phyloP scores from a whole-genome alignment of 2,329 filamentous ascomycete species.

The Penicillium sp. region DNA sequence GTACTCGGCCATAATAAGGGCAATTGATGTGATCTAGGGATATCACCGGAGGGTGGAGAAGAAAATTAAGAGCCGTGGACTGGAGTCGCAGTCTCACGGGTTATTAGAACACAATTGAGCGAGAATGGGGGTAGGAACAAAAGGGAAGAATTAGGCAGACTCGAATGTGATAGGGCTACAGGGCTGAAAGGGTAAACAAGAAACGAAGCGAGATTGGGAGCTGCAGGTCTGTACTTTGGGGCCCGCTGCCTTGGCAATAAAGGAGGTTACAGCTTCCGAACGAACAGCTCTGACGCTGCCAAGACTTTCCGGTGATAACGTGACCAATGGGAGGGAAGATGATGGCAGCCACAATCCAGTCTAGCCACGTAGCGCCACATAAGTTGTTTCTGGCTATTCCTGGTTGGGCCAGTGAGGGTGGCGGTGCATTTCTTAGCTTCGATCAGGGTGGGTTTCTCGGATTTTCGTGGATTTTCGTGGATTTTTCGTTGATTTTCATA shows the following conservation, averaged over 20 bases:
- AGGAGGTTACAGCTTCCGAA: neutral
- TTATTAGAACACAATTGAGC: constrained; percentile 1
- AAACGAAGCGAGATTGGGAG: constrained; percentile 19
- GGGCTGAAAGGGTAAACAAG: constrained; percentile 20
- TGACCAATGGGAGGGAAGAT: neutral
- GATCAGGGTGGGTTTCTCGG: neutral
- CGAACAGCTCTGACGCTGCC: constrained; percentile 21
- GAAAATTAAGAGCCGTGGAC: constrained; percentile 1
- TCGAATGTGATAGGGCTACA: constrained; percentile 22
- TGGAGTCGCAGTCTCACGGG: constrained; percentile 1
- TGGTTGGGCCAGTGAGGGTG: neutral
- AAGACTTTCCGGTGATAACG: constrained; percentile 3
- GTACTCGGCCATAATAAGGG: constrained; percentile 18
- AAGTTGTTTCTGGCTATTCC: neutral
- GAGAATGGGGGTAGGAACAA: neutral
- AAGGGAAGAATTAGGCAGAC: constrained; percentile 7
- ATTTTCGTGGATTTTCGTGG: neutral
- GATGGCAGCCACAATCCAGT: neutral
- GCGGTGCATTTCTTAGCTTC: constrained; percentile 3
- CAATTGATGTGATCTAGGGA: constrained; percentile 8
- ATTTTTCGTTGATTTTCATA: neutral
- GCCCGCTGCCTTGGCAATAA: constrained; percentile 6
- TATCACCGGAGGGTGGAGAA: neutral
- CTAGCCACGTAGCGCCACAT: constrained; percentile 22
- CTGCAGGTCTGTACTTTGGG: constrained; percentile 12